These are phyloP conservation scores for Allium sativum DNA, from an alignment of 106 monocot genomes.

Conservation along the genomic window DNA sequence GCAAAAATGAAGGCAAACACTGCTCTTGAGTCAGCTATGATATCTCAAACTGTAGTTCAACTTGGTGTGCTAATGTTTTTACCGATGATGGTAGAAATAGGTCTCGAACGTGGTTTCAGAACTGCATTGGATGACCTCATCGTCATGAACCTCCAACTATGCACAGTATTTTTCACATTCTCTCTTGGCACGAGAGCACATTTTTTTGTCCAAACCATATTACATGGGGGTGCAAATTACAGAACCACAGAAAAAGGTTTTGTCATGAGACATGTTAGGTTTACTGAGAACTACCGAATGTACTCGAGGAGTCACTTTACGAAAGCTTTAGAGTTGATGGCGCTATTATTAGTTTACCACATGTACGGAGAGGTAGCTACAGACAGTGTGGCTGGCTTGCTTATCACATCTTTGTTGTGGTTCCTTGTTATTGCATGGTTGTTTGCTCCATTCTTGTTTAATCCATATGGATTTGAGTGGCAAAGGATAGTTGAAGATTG, in stretches of 20 bases:
- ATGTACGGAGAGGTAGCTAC: constrained; percentile 68
- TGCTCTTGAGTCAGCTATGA: constrained; percentile 83
- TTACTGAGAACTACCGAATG: constrained; percentile 91
- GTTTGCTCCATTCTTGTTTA: too few species aligned
- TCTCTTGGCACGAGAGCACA: constrained; percentile 88
- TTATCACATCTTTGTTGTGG: constrained; percentile 84
- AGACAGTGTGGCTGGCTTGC: constrained; percentile 36
- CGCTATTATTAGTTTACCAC: constrained; percentile 81
- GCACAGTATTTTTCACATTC: constrained; percentile 97
- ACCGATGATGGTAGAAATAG: constrained; percentile 99
- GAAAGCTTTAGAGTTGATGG: too few species aligned
- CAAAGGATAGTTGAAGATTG: constrained; percentile 38
- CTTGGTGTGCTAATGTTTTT: constrained; percentile 82
- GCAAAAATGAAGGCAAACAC: constrained; percentile 64
- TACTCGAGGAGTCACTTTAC: too few species aligned
- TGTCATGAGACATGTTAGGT: constrained; percentile 91
- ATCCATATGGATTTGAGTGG: too few species aligned
- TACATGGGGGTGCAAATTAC: constrained; percentile 96
- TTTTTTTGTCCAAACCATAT: constrained; percentile 80
- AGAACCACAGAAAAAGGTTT: constrained; percentile 89
- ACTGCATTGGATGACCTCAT: constrained; percentile 80
- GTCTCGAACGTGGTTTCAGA: constrained; percentile 87
- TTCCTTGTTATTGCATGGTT: constrained; percentile 69
- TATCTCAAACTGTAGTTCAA: constrained; percentile 86
- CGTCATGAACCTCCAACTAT: constrained; percentile 97